phyloP scores from a whole-genome alignment of 148 eudicot genomes.

The Rhododendron henanense region DNA sequence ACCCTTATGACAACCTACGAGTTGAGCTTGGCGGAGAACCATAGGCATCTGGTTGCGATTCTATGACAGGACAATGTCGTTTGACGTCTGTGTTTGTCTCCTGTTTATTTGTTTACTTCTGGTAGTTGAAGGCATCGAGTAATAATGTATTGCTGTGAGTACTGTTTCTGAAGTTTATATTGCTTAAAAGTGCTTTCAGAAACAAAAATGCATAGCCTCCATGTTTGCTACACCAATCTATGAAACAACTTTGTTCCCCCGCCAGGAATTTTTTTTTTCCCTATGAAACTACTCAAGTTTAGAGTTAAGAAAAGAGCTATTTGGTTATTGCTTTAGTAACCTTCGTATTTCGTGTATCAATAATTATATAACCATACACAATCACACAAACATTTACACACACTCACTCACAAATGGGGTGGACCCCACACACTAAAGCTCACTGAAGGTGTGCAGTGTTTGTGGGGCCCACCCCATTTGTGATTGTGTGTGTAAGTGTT shows the following conservation, averaged over 20 bases:
- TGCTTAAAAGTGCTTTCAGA: neutral
- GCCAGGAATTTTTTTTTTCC: neutral
- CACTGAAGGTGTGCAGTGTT: too few species aligned
- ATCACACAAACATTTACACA: too few species aligned
- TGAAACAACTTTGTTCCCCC: neutral
- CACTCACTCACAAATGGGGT: too few species aligned
- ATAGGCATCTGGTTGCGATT: constrained; percentile 14
- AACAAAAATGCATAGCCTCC: neutral
- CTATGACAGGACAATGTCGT: neutral
- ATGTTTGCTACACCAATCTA: neutral
- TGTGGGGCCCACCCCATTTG: too few species aligned
- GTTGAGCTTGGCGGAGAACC: constrained; percentile 86
- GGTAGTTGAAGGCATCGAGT: neutral
- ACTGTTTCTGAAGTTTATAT: neutral
- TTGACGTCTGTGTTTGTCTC: neutral
- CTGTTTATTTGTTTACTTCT: constrained; percentile 3
- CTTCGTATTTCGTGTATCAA: neutral
- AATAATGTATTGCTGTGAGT: neutral
- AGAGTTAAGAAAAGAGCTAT: neutral
- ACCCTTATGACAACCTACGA: constrained; percentile 78
- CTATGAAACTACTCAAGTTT: neutral
- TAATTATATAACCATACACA: too few species aligned
- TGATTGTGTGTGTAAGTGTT: too few species aligned
- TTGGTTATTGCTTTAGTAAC: neutral
- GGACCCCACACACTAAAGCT: too few species aligned